Base-by-base conservation (phyloP, 345 rosid species). In the Eucalyptus curtisii region DNA sequence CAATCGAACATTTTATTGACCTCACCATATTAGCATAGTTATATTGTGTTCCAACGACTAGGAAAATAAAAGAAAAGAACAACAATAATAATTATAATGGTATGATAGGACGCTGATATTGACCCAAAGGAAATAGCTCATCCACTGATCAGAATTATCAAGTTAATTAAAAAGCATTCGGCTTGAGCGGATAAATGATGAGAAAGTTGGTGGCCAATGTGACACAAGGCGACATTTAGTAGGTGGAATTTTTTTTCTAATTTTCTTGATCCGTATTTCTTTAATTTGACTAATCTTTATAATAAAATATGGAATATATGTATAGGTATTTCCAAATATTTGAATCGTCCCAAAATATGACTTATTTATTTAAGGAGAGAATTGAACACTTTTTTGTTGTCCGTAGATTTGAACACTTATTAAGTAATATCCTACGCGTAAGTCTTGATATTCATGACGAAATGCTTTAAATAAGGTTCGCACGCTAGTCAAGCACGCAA, bases 1-100 rank as follows among this genome's bases (percentile, higher is more conserved):
- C 25, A 33, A 33, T 71, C 27, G 13, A 71, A 37, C 45, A 37
- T 17, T 37, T 19, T 17, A 1, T 71, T 37, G 25, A 37, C 45
- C 81, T 19, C 22, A 71, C 45, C 25, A 37, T 19, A 6, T 42
- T 19, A 71, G 33, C 25, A 17, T 17, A 33, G 14, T 71, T 33
- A 71, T 10, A 19, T 71, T 0, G 14, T 10, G 45, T 71, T 71
- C 3, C 25, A 37, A 37, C 81, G 13, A 71, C 2, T 19, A 0
- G 14, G 8, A 33, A 37, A 33, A 71, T 7, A 3, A 71, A 71
- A 10, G 0, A 19, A 37, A 5, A 30, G 0, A 61, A 30, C 1
- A 33, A 15, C 1, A 7, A 66, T 7, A 7, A 53, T 17, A 20
- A 20, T n/a, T 7, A 61, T 13, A 6, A 61, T 64, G 47, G 30